These are phyloP conservation scores for Lentinus brumalis DNA, from an alignment of 768 basidiomycete genomes.

Conservation along the genomic window DNA sequence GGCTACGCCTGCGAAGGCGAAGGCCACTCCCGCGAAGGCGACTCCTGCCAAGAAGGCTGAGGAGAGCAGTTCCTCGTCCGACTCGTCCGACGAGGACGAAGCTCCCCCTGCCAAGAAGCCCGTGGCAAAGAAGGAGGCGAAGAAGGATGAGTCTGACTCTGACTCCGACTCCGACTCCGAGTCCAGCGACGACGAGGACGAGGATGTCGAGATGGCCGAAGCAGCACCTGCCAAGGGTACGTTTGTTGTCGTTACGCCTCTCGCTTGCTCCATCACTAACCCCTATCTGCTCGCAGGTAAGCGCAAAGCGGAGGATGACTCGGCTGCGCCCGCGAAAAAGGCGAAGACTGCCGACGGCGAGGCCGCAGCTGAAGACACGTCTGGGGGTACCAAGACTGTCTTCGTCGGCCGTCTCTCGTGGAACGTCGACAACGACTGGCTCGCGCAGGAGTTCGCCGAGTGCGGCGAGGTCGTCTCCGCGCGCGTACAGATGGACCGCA, in stretches of 20 bases:
- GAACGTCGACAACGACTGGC: constrained; percentile 96
- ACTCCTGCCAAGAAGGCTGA: constrained; percentile 29
- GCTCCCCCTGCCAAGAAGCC: constrained; percentile 20
- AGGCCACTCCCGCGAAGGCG: constrained; percentile 27
- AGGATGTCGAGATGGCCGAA: constrained; percentile 64
- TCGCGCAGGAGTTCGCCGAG: constrained; percentile 84
- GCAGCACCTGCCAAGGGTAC: constrained; percentile 41
- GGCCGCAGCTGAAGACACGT: constrained; percentile 35
- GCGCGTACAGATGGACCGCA: constrained; percentile 83
- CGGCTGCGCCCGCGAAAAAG: constrained; percentile 73
- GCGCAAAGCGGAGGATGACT: constrained; percentile 76
- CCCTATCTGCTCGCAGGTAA: constrained; percentile 49
- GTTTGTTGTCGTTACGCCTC: constrained; percentile 5
- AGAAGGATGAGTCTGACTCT: constrained; percentile 28
- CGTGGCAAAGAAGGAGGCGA: constrained; percentile 3
- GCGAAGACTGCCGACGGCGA: constrained; percentile 69
- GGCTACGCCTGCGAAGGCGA: constrained; percentile 26
- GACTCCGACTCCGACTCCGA: constrained; percentile 2
- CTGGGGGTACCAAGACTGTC: constrained; percentile 65
- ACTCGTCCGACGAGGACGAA: constrained; percentile 25
- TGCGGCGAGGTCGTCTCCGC: constrained; percentile 91
- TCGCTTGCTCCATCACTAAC: background rate
- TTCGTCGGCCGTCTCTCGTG: constrained; percentile 95
- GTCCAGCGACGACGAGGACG: constrained; percentile 39
- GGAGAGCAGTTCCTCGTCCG: constrained; percentile 23